Conservation (phyloP, 768 basidiomycete genomes). For the Suillus hirtellus region DNA sequence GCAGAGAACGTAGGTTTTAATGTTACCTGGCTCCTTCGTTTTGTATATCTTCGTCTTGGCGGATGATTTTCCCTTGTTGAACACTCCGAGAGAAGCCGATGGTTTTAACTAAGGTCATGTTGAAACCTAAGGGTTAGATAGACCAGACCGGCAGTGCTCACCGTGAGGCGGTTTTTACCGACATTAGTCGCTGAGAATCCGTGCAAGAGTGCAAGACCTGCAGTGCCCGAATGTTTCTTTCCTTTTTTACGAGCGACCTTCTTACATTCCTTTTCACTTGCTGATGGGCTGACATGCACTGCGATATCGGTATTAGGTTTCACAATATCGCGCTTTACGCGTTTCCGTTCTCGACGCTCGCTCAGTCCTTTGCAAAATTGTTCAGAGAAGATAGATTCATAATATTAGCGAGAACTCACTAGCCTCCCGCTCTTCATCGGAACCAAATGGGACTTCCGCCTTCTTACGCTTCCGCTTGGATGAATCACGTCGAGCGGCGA, state of each 20-base stretch:
- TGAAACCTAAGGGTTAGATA: background rate
- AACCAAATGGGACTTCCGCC: slow-evolving; percentile 16
- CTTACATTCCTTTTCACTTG: slow-evolving; percentile 10
- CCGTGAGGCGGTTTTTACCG: slow-evolving; percentile 38
- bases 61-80: slow-evolving; percentile 38
- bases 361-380: slow-evolving; percentile 47
- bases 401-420: slow-evolving; percentile 29
- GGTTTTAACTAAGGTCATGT: slow-evolving; percentile 30
- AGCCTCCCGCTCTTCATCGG: slow-evolving; percentile 37
- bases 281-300: slow-evolving; percentile 11
- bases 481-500: slow-evolving; percentile 7
- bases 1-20: background rate
- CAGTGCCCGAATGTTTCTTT: slow-evolving; percentile 23
- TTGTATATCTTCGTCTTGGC: slow-evolving; percentile 23
- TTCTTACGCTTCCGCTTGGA: slow-evolving; percentile 27
- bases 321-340: slow-evolving; percentile 56
- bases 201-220: slow-evolving; percentile 37
- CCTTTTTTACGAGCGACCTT: slow-evolving; percentile 20
- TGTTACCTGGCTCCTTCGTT: slow-evolving; percentile 20
- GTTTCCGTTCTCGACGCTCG: slow-evolving; percentile 66
- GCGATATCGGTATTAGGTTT: slow-evolving; percentile 24
- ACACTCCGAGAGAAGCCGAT: slow-evolving; percentile 32
- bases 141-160: slow-evolving; percentile 13
- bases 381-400: background rate
- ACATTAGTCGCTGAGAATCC: slow-evolving; percentile 40